These are phyloP conservation scores for Aspergillus sparsus DNA, from an alignment of 495 filamentous ascomycete genomes.

Conservation along the genomic window DNA sequence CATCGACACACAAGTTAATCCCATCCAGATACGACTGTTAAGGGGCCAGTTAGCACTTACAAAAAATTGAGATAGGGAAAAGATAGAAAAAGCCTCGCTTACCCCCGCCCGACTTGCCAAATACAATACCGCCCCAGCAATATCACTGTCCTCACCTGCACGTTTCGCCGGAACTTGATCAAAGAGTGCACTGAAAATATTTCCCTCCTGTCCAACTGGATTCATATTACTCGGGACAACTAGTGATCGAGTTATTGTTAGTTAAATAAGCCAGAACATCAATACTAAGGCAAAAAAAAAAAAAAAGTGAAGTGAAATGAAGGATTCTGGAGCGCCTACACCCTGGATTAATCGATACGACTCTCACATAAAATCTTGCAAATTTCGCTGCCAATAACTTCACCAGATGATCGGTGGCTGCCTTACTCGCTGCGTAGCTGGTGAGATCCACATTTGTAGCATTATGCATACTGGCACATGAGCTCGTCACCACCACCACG, in stretches of 20 bases:
- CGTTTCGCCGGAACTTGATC: conserved; percentile 46
- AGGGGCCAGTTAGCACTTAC: not conserved
- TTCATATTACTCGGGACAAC: conserved; percentile 53
- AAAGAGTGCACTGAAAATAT: conserved; percentile 46
- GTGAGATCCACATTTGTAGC: conserved; percentile 50
- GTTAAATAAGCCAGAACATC: not conserved
- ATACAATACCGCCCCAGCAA: conserved; percentile 44
- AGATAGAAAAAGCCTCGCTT: conserved; percentile 3
- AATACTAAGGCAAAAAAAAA: not conserved
- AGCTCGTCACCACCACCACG: conserved; percentile 44
- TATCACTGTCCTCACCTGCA: conserved; percentile 40
- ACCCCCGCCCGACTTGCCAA: conserved; percentile 44
- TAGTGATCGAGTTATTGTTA: conserved; percentile 15
- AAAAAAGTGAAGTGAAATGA: not conserved
- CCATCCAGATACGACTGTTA: conserved; percentile 4
- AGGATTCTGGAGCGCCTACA: conserved; percentile 32
- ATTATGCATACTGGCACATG: conserved; percentile 51
- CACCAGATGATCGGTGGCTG: conserved; percentile 49
- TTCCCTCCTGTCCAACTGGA: conserved; percentile 42
- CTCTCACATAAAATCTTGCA: conserved; percentile 44
- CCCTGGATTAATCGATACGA: conserved; percentile 48
- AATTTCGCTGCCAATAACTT: conserved; percentile 45
- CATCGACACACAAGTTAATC: conserved; percentile 2
- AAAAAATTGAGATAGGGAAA: not conserved
- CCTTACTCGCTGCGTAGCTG: conserved; percentile 47